Evolutionary conservation across 371 early-diverging fungal species (phyloP).

Genomic region (Mortierella sp.): DNA sequence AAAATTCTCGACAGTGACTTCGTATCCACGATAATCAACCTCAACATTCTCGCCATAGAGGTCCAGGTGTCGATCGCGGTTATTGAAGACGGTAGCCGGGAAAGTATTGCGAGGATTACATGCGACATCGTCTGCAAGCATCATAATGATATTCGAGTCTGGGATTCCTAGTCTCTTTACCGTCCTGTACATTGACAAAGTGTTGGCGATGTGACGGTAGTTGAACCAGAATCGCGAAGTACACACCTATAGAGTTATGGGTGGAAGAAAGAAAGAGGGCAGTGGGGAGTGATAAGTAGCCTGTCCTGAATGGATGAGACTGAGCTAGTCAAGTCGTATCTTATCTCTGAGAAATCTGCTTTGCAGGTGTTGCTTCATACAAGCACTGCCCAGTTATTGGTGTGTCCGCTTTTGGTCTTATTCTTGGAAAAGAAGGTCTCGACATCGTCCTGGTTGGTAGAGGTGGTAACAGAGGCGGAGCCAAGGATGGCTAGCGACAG

Average conservation of each 20-base stretch:
- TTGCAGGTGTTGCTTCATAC: slow-evolving; percentile 53
- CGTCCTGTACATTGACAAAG: slow-evolving; percentile 94
- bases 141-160: slow-evolving; percentile 96
- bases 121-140: slow-evolving; percentile 97
- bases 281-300: slow-evolving; percentile 1
- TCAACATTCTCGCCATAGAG: slow-evolving; percentile 95
- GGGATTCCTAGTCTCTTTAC: slow-evolving; percentile 98
- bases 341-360: too few relatives aligned
- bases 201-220: slow-evolving; percentile 95
- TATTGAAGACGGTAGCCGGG: slow-evolving; percentile 94
- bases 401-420: slow-evolving; percentile 67
- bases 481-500: slow-evolving; percentile 19
- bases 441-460: slow-evolving; percentile 32
- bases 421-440: slow-evolving; percentile 37
- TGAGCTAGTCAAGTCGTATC: not conserved
- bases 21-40: slow-evolving; percentile 98
- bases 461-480: slow-evolving; percentile 15
- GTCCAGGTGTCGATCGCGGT: slow-evolving; percentile 82
- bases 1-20: slow-evolving; percentile 98
- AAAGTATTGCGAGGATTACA: slow-evolving; percentile 95
- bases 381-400: slow-evolving; percentile 98
- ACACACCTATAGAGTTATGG: slow-evolving; percentile 75
- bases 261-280: not conserved
- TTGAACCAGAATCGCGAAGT: slow-evolving; percentile 98
- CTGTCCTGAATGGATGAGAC: not conserved